Evolutionary conservation across 2,329 filamentous ascomycete species (phyloP).

Genomic region (Fusarium gaditjirri): DNA sequence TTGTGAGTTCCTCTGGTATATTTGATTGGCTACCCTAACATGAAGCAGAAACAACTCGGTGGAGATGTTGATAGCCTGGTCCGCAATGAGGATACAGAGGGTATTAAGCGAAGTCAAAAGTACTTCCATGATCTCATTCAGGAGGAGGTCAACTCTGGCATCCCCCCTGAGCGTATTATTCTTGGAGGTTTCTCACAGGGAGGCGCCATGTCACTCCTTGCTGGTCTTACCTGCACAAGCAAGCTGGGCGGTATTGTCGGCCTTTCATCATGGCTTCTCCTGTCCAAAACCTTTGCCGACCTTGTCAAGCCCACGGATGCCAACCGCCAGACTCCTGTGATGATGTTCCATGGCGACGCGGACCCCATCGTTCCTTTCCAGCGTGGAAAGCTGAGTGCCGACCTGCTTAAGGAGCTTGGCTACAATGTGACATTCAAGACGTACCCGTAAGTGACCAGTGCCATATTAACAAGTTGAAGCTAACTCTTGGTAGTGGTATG

Average conservation of each 20-base stretch:
- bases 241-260: slow-evolving; percentile 91
- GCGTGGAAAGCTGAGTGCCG: slow-evolving; percentile 75
- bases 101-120: slow-evolving; percentile 76
- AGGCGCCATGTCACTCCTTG: slow-evolving; percentile 85
- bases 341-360: slow-evolving; percentile 86
- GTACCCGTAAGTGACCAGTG: slow-evolving; percentile 69
- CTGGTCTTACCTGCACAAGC: slow-evolving; percentile 76
- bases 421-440: slow-evolving; percentile 79
- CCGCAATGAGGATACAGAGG: slow-evolving; percentile 71
- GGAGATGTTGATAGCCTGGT: slow-evolving; percentile 47
- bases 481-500: slow-evolving; percentile 64
- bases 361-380: slow-evolving; percentile 78
- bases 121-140: slow-evolving; percentile 85
- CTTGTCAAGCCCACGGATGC: slow-evolving; percentile 53
- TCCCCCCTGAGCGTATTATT: slow-evolving; percentile 84
- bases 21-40: neutral
- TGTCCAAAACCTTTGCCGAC: slow-evolving; percentile 62
- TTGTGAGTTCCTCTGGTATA: slow-evolving; percentile 58
- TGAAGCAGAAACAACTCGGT: slow-evolving; percentile 48
- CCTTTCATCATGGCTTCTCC: slow-evolving; percentile 82
- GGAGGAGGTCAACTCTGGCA: slow-evolving; percentile 81
- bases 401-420: slow-evolving; percentile 74
- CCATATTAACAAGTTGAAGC: neutral
- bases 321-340: slow-evolving; percentile 79
- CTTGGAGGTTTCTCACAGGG: slow-evolving; percentile 89